Base-by-base conservation (phyloP, 176 grass and related monocot species). In the Musa acuminata region DNA sequence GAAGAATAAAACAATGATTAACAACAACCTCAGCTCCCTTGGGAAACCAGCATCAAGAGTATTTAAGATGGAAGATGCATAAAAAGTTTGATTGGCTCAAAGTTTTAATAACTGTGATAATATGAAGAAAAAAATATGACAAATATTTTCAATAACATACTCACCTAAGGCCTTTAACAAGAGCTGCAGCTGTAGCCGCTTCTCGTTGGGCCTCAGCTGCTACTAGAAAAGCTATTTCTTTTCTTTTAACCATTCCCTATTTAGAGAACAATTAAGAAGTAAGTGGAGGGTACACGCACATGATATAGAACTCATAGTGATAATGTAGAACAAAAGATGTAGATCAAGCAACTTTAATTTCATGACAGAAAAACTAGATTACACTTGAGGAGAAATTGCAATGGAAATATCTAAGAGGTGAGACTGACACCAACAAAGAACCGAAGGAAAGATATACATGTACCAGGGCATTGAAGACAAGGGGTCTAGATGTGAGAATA, bases 121-220 rank as follows among this genome's bases (percentile, higher is more conserved):
- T 60, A 86, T 11, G 62, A 67, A 55, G 8, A 51, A 27, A 81
- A 43, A 70, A 64, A 24, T 75, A 13, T 67, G 23, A 24, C 23
- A 27, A 12, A 20, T 66, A 10, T 66, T 72, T 9, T 48, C n/a
- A 71, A 65, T 13, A 72, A 69, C 12, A 66, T 81, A 90, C 75
- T 89, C 52, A 99, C 96, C 87, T 84, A 20, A 99, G 82, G 70
- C 84, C 86, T 88, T 99, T 99, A 67, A 99, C 80, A 86, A 99
- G 88, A 73, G 89, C 86, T 80, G 91, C 75, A 77, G 91, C 86
- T 77, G 91, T 85, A 50, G 83, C 76, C 76, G 96, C 88, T 90
- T 99, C 96, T 84, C 91, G 87, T 84, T 99, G 88, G 43, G 96
- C 96, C 76, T 94, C 86, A 3, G 96, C 96, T 68, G 86, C 96